phyloP scores from a whole-genome alignment of 73 alveolate species.

The Uronychia setigera region DNA sequence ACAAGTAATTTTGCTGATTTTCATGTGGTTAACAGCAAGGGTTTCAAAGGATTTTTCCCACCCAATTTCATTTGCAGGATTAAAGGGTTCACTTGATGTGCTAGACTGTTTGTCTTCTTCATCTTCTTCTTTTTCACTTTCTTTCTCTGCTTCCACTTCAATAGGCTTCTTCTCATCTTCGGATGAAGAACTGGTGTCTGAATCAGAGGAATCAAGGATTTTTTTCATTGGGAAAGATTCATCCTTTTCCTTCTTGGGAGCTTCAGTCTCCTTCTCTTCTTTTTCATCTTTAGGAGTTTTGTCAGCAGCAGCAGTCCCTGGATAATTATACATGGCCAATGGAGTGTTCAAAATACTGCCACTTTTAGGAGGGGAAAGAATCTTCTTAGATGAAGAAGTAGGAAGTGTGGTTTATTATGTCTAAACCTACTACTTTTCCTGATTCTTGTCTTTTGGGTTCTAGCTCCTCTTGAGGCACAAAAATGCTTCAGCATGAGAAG shows the following conservation, averaged over 20 bases:
- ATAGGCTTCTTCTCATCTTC: neutral
- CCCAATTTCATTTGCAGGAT: neutral
- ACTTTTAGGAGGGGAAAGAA: too few species aligned
- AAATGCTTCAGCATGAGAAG: neutral
- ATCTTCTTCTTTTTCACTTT: constrained; percentile 1
- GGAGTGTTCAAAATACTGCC: too few species aligned
- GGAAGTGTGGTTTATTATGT: too few species aligned
- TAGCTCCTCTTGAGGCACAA: neutral
- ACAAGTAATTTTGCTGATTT: constrained; percentile 56
- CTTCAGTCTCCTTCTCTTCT: too few species aligned
- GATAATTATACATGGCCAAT: too few species aligned
- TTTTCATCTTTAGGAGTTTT: neutral
- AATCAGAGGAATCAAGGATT: neutral
- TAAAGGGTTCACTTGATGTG: constrained; percentile 4
- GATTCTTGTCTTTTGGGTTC: neutral
- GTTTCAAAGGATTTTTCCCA: neutral
- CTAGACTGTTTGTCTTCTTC: constrained; percentile 34
- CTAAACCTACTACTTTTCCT: too few species aligned
- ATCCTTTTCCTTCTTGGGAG: too few species aligned
- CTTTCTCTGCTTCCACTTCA: neutral
- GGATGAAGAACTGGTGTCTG: neutral
- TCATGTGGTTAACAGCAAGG: constrained; percentile 57
- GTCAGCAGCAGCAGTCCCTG: neutral
- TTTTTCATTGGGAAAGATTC: too few species aligned
- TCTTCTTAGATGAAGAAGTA: too few species aligned